Evolutionary conservation across 139 green algal genomes (phyloP), one percentile per base, ranked within the genome.

Genomic region (Penium margaritaceum): DNA sequence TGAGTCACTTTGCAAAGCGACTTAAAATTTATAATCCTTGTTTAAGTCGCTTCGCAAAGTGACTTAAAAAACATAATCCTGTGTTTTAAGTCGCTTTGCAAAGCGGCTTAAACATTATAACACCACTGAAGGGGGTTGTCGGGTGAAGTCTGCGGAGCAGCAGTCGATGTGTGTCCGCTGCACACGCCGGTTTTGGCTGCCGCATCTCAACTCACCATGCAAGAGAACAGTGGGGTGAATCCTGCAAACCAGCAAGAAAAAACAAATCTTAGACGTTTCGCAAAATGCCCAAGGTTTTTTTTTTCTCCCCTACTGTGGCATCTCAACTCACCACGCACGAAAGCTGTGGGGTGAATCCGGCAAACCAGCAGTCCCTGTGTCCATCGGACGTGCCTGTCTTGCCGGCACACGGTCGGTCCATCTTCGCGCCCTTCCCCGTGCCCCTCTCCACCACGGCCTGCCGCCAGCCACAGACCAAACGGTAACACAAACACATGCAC

Each of bases 301-400:
- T 67, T 72, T 5, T 74, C 62, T 21, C 71, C 41, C 14, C 41
- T 6, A 12, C n/a, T 14, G 21, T 14, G 2, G 21, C 4, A 7
- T 62, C 75, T 46, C 77, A 55, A 82, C 80, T 84, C 41, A 83
- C 81, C 27, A 84, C 83, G 41, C 53, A 65, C n/a, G 79, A 57
- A 6, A 88, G 37, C 27, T 79, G 66, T 5, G 78, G 79, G 2
- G 83, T 83, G 83, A 87, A 88, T 17, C 84, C 84, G 9, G 73
- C 78, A 53, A 88, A 87, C 84, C 84, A 88, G 32, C 70, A 78
- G 72, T 88, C 84, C 17, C 83, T 38, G 64, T 78, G 84, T 35
- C 82, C 84, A 57, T 88, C 84, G 6, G 51, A 78, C 6, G 84
- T 87, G 41, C 84, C 84, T 1, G 84, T 88, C 67, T 88, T 88